Evolutionary conservation across 2,329 filamentous ascomycete genomes (phyloP), one percentile per base, ranked within the genome.

Genomic region (Zymoseptoria brevis): DNA sequence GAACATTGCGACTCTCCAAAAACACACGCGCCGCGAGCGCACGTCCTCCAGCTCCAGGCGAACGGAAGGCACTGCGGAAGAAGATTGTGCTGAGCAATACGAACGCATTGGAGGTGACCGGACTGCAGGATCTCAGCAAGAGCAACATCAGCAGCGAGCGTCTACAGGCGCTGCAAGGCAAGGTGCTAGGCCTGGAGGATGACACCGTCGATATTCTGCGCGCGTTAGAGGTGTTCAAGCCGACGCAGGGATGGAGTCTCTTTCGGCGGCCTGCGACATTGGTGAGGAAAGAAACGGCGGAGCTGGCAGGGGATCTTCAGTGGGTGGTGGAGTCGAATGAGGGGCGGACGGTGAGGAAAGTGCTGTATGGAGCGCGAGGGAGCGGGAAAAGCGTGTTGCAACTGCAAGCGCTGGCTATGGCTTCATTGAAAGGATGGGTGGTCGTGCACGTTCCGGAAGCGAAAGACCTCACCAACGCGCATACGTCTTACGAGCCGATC

Each of bases 361-460:
- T 96, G 29, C 64, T 96, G 54, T 86, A 83, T 51, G 94, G 94
- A 2, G 82, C 84, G 57, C 86, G 82, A 71, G 82, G 86, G 50
- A 84, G 87, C 13, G 94, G 94, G 41, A 99, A 97, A 83, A 96
- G 89, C 72, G 84, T 94, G 67, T 76, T 96, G 69, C 75, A 95
- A 69, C 79, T 96, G 52, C 92, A 97, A 76, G 88, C 88, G 48
- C 84, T 95, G 82, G 80, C 88, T 19, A 87, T 92, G 75, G 93
- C 85, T 1, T 86, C 93, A 65, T 73, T 92, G 69, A 90, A 90
- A 73, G 82, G 88, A 26, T 97, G 92, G 90, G 81, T 96, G 51
- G 91, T 97, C 53, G 81, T 99, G 60, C 87, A 89, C 70, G 81
- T 97, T 55, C 92, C 94, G 45, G 91, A 99, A 90, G 93, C 85